Conservation (phyloP, 2,329 filamentous ascomycete species). For the Aspergillus hortae region DNA sequence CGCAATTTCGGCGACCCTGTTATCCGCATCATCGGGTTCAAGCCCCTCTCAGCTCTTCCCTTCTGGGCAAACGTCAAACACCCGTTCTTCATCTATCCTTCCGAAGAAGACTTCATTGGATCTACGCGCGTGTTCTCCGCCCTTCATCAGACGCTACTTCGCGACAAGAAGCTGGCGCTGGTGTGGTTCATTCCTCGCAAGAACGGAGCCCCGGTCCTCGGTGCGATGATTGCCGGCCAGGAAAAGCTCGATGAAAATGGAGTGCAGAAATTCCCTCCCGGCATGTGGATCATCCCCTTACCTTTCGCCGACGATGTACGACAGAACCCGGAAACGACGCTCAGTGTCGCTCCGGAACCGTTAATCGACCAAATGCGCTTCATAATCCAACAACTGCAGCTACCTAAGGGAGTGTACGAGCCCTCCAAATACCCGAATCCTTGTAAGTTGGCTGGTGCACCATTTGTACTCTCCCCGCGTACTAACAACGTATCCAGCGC, state of each 20-base stretch:
- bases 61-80: conserved; percentile 83
- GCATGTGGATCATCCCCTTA: conserved; percentile 83
- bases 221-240: conserved; percentile 74
- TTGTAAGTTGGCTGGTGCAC: conserved; percentile 24
- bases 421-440: conserved; percentile 88
- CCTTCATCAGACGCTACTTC: conserved; percentile 79
- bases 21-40: conserved; percentile 92
- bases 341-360: conserved; percentile 60
- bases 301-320: conserved; percentile 89
- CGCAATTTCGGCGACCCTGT: conserved; percentile 76
- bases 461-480: neutral
- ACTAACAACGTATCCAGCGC: conserved; percentile 38
- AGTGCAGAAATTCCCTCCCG: conserved; percentile 71
- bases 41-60: conserved; percentile 69
- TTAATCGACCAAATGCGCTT: conserved; percentile 78
- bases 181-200: conserved; percentile 84
- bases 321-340: conserved; percentile 61
- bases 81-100: conserved; percentile 90
- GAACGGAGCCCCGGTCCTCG: conserved; percentile 75
- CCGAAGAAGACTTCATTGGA: conserved; percentile 82
- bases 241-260: conserved; percentile 63
- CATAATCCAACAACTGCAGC: conserved; percentile 79
- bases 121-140: conserved; percentile 92
- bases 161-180: conserved; percentile 74
- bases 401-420: conserved; percentile 81